phyloP scores from a whole-genome alignment of 2,329 filamentous ascomycete species.

The Colletotrichum truncatum region DNA sequence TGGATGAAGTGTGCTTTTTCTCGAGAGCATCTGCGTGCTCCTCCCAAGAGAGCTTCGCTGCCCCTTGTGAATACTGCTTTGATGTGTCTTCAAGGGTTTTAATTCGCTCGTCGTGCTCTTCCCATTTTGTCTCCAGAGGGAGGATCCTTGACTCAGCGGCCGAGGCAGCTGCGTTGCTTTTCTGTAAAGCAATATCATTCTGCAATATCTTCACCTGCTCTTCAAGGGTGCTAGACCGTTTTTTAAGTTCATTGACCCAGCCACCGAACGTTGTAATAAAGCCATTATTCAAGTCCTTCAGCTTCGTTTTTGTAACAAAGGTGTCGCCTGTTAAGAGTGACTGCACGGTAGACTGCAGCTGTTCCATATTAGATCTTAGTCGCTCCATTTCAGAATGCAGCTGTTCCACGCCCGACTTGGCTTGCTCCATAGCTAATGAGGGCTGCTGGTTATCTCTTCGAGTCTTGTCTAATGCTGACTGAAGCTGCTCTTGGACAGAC shows the following conservation, averaged over 20 bases:
- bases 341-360: background rate
- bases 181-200: background rate
- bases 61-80: background rate
- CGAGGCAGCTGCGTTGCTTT: background rate
- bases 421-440: background rate
- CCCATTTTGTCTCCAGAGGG: slow-evolving; percentile 2
- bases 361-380: background rate
- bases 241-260: slow-evolving; percentile 9
- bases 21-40: too few species aligned
- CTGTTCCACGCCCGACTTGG: background rate
- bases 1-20: background rate
- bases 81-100: background rate
- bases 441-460: background rate
- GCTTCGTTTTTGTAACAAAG: background rate
- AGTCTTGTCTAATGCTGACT: background rate
- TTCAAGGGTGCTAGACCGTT: background rate
- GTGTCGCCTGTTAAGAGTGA: background rate
- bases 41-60: background rate
- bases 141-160: background rate
- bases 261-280: background rate
- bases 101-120: slow-evolving; percentile 3
- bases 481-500: background rate
- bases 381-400: background rate
- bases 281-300: background rate
- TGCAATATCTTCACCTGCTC: background rate